These are phyloP conservation scores for Viola odorata DNA, from an alignment of 345 rosid genomes.

Conservation along the genomic window DNA sequence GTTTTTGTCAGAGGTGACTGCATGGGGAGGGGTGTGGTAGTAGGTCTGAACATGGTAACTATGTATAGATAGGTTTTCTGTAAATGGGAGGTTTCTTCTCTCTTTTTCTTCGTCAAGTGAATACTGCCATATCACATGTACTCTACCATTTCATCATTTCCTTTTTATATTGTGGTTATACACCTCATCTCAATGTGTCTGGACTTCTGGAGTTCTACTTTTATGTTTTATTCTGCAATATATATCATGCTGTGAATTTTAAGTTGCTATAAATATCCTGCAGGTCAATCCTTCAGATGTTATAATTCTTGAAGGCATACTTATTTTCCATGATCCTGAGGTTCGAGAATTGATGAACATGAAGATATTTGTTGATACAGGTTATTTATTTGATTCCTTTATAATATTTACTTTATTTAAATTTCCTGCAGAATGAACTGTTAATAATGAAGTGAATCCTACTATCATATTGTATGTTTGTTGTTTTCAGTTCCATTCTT, in stretches of 20 bases:
- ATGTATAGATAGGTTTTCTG: no score
- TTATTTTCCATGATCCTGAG: conserved; percentile 81
- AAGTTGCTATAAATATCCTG: conserved; percentile 14
- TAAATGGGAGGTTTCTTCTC: no score
- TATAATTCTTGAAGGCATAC: conserved; percentile 92
- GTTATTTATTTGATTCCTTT: conserved; percentile 32
- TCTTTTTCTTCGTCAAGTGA: no score
- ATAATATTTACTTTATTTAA: background rate
- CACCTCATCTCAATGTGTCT: background rate
- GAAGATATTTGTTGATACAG: conserved; percentile 98
- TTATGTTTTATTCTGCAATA: background rate
- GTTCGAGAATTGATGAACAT: conserved; percentile 90
- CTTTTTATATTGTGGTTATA: no score
- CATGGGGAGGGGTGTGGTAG: no score
- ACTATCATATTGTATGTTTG: no score
- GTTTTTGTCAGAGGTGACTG: no score
- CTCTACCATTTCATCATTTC: no score
- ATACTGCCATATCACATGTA: no score
- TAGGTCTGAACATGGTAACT: no score
- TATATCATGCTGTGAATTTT: conserved; percentile 3
- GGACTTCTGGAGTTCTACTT: background rate
- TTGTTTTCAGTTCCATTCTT: no score
- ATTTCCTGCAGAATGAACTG: background rate
- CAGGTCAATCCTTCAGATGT: conserved; percentile 97
- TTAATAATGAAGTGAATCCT: no score